Evolutionary conservation across 2,329 filamentous ascomycete genomes (phyloP), one percentile per base, ranked within the genome.

Genomic region (Colletotrichum endophyticum): DNA sequence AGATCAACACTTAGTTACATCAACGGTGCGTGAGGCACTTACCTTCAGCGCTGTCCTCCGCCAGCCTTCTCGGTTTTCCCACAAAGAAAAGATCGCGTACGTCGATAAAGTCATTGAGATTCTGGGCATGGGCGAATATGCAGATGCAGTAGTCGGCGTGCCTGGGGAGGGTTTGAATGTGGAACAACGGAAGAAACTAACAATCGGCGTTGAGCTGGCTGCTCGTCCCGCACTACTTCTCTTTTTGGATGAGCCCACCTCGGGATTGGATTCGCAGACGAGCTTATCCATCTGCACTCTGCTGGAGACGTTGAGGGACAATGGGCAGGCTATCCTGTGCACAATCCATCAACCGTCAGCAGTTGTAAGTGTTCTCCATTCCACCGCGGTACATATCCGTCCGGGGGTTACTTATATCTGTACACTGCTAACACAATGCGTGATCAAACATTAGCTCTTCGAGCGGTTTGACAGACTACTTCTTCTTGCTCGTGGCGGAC

Each of bases 171-270:
- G 83, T 1, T 72, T 83, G 2, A 83, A 91, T 76, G 83, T 86
- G 1, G 86, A 88, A 76, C 86, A 88, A 74, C 80, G 86, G 5
- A 88, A 88, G 67, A 90, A 93, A 78, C 87, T 95, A 16, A 95
- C 94, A 0, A 95, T 95, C 75, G 94, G 93, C 80, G 94, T 95
- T 4, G 94, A 96, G 82, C 86, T 96, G 7, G 94, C 93, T n/a
- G 94, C 94, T 2, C 94, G 94, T 81, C 94, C 94, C 2, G 89
- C 93, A 44, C 86, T 95, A 5, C 88, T 95, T 64, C 89, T 95
- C 15, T 95, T 95, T 86, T 87, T 95, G 27, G 94, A 96, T 80
- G 94, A 95, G 81, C 94, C 94, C 3, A 95, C 94, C 4, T 95
- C 93, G 12, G 94, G 94, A 81, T 88, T 95, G 16, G 94, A 95